Base-by-base conservation (phyloP, 2,329 filamentous ascomycete species). In the Sporothrix mexicana region DNA sequence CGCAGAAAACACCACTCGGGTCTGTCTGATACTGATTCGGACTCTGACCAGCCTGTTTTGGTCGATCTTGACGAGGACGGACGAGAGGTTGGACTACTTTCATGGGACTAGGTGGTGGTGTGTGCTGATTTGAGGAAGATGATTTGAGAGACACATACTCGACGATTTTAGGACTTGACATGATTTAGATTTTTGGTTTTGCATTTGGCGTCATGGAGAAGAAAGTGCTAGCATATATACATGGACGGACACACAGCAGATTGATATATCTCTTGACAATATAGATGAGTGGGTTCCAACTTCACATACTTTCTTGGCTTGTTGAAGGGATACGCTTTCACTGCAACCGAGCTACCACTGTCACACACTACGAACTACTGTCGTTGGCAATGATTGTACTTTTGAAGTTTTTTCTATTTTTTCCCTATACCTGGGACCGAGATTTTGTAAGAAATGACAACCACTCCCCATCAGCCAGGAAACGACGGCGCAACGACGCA, bases 21-120 rank as follows among this genome's bases (percentile, higher is more conserved):
- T 20, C 20, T 73, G 25, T 74, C 70, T 1, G 73, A 76, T 47
- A 71, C 69, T 0, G 75, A 78, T 36, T 64, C 64, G 2, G 74
- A 80, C n/a, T 86, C 86, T 17, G 87, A 88, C 73, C 84, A 84
- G 15, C 86, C 87, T 0, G 83, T 86, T 20, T 79, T 89, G 49
- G 86, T 89, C 5, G 82, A 87, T 72, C 74, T 88, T 49, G 86
- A 88, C 72, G 85, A 85, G 66, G 74, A 84, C 61, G 87, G 87
- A n/a, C 81, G 83, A 25, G 84, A 88, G 78, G 80, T 83, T 6
- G 87, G 84, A 49, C 77, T 88, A 70, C 80, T 89, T 15, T 87
- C 85, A 7, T 88, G 85, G 84, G 72, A 74, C 10, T 77, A 66
- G 74, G 25, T 43, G 53, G n/a, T 72, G 70, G 47, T 77, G 66